Base-by-base conservation (phyloP, 179 eudicot genomes). In the Silene vulgaris region DNA sequence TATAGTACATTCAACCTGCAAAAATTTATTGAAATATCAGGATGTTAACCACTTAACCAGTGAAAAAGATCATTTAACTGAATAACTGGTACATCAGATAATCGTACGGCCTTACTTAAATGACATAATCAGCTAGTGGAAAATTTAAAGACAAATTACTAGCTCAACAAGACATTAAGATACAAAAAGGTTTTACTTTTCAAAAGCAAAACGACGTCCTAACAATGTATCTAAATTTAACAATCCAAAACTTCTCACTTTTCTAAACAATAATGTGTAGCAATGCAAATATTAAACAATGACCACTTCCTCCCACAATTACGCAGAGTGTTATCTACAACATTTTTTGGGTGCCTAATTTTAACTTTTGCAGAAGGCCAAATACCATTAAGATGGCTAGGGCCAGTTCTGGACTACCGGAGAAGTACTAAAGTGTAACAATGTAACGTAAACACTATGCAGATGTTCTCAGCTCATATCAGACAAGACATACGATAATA, bases 1-100 rank as follows among this genome's bases (percentile, higher is more conserved):
- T 76, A 95, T 92, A 17, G 99, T 95, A 79, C 99, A 95, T 83
- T 95, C 99, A 71, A 95, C 99, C 99, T 95, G 88, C 75, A 79
- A 76, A 61, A 66, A 12, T 73, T 64, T 40, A 37, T 65, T 77
- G 74, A 70, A 50, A 29, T 54, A 74, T 62, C 54, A 56, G 43
- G 19, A 62, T 20, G 37, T 2, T 32, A 32, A 32, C 37, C 32
- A 29, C 32, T 66, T n/a, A 52, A 8, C 30, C 23, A 73, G 0
- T 35, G 8, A 12, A 17, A 14, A 26, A 40, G 17, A 14, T 11
- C 8, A 5, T 35, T 19, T 23, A 52, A 13, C 20, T 52, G 67
- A 28, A 11, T 20, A 61, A 61, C 19, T 1, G n/a, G 19, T 52
- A 45, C 11, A 74, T 30, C 4, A 29, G 54, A 48, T 48, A 48